phyloP scores from a whole-genome alignment of 345 rosid genomes.

The Jatropha curcas region DNA sequence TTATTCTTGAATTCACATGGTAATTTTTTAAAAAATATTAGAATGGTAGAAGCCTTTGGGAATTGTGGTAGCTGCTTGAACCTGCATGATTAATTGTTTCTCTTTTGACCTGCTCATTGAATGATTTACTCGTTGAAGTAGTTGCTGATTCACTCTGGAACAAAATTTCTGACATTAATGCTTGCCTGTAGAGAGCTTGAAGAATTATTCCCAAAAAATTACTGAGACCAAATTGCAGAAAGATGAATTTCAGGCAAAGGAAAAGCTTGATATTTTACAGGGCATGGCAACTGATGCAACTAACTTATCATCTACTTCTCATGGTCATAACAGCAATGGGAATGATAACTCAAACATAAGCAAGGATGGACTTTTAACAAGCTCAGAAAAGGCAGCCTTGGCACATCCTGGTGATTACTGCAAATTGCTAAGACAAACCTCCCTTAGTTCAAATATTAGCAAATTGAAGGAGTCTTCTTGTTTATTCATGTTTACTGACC shows the following conservation, averaged over 20 bases:
- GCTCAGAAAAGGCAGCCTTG: neutral
- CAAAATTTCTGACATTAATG: neutral
- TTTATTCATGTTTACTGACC: neutral
- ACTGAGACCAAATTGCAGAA: neutral
- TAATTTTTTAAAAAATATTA: too few species aligned
- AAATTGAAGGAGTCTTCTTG: neutral
- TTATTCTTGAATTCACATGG: too few species aligned
- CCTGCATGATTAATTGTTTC: neutral
- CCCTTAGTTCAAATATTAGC: neutral
- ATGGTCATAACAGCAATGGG: neutral
- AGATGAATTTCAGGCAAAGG: conserved; percentile 1
- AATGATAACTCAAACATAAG: neutral
- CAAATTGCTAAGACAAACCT: neutral
- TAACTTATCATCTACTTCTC: neutral
- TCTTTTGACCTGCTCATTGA: neutral
- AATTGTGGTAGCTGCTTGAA: neutral
- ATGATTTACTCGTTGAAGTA: neutral
- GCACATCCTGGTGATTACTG: neutral
- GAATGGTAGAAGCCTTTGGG: too few species aligned
- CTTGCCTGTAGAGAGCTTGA: neutral
- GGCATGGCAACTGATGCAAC: neutral
- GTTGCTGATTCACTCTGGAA: neutral
- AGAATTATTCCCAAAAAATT: neutral
- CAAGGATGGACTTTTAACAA: neutral
- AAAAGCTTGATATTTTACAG: neutral